Conservation (phyloP, 1,139 yeast species). For the Arxiozyma bovina region DNA sequence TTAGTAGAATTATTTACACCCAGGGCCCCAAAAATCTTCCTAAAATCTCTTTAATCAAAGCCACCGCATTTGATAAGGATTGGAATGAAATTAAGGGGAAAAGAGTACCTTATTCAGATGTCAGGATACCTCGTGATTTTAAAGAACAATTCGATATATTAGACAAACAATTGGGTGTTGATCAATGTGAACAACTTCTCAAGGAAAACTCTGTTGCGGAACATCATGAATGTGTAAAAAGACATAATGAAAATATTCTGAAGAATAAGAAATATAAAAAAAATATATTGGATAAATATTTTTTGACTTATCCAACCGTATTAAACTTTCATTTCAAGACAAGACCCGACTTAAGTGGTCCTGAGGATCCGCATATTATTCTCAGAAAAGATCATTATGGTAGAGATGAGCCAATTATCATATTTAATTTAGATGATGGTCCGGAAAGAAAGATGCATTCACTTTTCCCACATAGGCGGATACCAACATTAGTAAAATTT, state of each 20-base stretch:
- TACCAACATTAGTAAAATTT: slow-evolving; percentile 28
- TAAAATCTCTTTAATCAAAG: slow-evolving; percentile 14
- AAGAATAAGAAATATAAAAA: slow-evolving; percentile 1
- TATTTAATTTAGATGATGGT: slow-evolving; percentile 36
- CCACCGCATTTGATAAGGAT: slow-evolving; percentile 18
- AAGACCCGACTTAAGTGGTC: not conserved
- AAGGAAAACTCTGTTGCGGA: not conserved
- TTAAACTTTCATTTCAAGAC: not conserved
- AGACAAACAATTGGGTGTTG: not conserved
- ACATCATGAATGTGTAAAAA: not conserved
- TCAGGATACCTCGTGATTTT: slow-evolving; percentile 7
- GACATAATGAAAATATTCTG: not conserved
- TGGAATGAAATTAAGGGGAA: slow-evolving; percentile 19
- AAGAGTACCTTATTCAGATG: slow-evolving; percentile 15
- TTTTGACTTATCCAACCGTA: slow-evolving; percentile 1
- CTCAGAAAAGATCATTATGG: slow-evolving; percentile 1
- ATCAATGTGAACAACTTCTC: not conserved
- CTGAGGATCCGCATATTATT: slow-evolving; percentile 7
- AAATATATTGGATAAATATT: slow-evolving; percentile 1
- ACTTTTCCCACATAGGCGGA: slow-evolving; percentile 32
- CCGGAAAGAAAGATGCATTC: slow-evolving; percentile 33
- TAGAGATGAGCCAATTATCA: slow-evolving; percentile 37
- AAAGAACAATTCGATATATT: not conserved
- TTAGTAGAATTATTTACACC: slow-evolving; percentile 13
- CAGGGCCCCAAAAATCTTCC: slow-evolving; percentile 8